Evolutionary conservation across 148 eudicot genomes (phyloP), one percentile per base, ranked within the genome.

Genomic region (Rhododendron simsii): DNA sequence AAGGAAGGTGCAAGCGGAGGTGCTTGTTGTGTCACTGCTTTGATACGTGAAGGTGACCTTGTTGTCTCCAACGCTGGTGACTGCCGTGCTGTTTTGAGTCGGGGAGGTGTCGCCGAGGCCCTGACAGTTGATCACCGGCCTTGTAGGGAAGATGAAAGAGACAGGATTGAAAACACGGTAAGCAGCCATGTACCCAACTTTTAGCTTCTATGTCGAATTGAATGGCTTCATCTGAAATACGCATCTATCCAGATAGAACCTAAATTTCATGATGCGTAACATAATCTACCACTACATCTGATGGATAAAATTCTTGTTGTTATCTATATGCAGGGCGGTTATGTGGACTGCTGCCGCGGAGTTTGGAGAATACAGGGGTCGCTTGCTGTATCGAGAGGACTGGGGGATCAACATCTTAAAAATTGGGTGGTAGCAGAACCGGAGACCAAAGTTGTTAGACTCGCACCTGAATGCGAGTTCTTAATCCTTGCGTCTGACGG

Each of bases 401-500:
- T 94, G 23, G 95, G 96, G 14, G 94, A 94, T 85, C 76, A 78
- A 20, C 90, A 91, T 88, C 89, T 94, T 5, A 94, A 91, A 74
- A 86, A 91, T 87, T 94, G 93, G 94, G 91, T 92, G 18, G 91
- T 86, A 82, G 90, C 95, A 15, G 94, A 94, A 81, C 95, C 96
- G 0, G 93, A 90, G 55, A 93, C 96, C 7, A 89, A 35, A 45
- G 82, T 81, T 10, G 39, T 93, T 5, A 41, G 81, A 87, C 89
- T 80, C 48, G 81, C 0, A 69, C 91, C 93, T 26, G 90, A 92
- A 23, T 90, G 84, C 69, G 89, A 94, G 85, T 92, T 94, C 88
- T 85, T 94, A 45, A 92, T 93, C 84, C 89, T 94, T 82, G 96
- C 96, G 23, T 94, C 96, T 55, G 95, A 94, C 57, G 96, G 95